Percentiles rank a stretch among this genome's conserved stretches.
These are phyloP conservation scores for Colletotrichum simmondsii DNA, from an alignment of 2,329 filamentous ascomycete genomes.

Conservation along the genomic window DNA sequence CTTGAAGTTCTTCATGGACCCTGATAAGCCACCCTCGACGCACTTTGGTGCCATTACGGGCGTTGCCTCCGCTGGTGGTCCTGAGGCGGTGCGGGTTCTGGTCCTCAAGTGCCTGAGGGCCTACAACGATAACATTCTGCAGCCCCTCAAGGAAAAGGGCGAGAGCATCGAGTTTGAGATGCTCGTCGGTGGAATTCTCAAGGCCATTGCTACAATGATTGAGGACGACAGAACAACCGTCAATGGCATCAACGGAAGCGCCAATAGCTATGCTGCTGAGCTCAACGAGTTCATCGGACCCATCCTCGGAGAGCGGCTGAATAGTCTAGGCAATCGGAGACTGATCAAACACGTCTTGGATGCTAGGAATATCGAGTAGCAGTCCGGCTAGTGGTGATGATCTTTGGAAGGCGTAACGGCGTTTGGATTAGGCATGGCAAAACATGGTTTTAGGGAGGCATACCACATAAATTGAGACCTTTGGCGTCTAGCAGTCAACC, in stretches of 20 bases:
- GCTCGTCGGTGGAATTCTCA: conserved; percentile 66
- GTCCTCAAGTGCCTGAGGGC: conserved; percentile 66
- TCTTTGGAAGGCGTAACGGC: conserved; percentile 36
- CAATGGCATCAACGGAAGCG: conserved; percentile 36
- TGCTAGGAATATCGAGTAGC: conserved; percentile 63
- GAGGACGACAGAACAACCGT: conserved; percentile 36
- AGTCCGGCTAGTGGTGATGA: conserved; percentile 37
- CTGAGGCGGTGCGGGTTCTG: conserved; percentile 67
- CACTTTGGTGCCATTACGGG: conserved; percentile 92
- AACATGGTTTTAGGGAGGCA: conserved; percentile 26
- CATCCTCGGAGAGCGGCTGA: conserved; percentile 62
- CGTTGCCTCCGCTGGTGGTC: conserved; percentile 79
- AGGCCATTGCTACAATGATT: conserved; percentile 59
- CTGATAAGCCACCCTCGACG: conserved; percentile 81
- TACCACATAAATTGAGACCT: conserved; percentile 23
- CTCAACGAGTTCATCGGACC: conserved; percentile 66
- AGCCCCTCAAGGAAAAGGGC: conserved; percentile 62
- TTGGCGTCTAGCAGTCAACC: background rate
- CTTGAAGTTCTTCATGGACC: conserved; percentile 91
- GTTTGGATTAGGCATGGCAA: conserved; percentile 35
- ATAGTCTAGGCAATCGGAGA: conserved; percentile 55
- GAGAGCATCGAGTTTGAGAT: conserved; percentile 65
- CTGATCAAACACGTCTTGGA: conserved; percentile 65
- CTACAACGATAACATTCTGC: conserved; percentile 64
- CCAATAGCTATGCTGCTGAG: conserved; percentile 53